phyloP scores from a whole-genome alignment of 352 stramenopile genomes.

The Chrysophaeum taylorii region DNA sequence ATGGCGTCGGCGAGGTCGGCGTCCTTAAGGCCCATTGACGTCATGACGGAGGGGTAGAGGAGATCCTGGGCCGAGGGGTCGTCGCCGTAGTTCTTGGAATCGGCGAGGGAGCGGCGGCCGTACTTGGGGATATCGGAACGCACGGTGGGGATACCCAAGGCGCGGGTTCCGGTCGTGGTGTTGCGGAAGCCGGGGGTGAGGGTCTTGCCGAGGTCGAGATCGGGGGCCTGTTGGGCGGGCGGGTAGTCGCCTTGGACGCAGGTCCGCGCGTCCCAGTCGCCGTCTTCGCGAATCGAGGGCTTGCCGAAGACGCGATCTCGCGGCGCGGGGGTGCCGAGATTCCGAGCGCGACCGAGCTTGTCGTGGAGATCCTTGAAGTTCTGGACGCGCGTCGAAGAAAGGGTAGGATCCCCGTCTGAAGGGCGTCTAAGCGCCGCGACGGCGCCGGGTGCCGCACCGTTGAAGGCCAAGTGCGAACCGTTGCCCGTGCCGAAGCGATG shows the following conservation, averaged over 20 bases:
- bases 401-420: conserved; percentile 25
- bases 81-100: conserved; percentile 77
- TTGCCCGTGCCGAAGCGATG: conserved; percentile 52
- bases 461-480: conserved; percentile 28
- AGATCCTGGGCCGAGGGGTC: conserved; percentile 61
- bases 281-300: conserved; percentile 41
- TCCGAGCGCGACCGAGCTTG: conserved; percentile 54
- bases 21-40: conserved; percentile 60
- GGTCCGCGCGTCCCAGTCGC: conserved; percentile 43
- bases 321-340: conserved; percentile 37
- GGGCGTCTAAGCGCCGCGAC: too few species aligned
- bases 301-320: conserved; percentile 30
- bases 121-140: conserved; percentile 64
- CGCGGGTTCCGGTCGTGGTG: conserved; percentile 43
- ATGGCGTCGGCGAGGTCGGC: conserved; percentile 34
- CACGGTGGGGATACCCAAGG: conserved; percentile 69
- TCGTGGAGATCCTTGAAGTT: conserved; percentile 60
- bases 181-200: conserved; percentile 67
- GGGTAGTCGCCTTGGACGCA: conserved; percentile 70
- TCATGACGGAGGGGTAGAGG: conserved; percentile 66
- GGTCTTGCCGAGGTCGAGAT: conserved; percentile 61
- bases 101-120: conserved; percentile 58
- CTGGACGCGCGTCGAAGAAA: conserved; percentile 56
- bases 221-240: conserved; percentile 58
- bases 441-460: conserved; percentile 21